These are phyloP conservation scores for Saturnispora quitensis DNA, from an alignment of 805 yeast species.

Conservation along the genomic window DNA sequence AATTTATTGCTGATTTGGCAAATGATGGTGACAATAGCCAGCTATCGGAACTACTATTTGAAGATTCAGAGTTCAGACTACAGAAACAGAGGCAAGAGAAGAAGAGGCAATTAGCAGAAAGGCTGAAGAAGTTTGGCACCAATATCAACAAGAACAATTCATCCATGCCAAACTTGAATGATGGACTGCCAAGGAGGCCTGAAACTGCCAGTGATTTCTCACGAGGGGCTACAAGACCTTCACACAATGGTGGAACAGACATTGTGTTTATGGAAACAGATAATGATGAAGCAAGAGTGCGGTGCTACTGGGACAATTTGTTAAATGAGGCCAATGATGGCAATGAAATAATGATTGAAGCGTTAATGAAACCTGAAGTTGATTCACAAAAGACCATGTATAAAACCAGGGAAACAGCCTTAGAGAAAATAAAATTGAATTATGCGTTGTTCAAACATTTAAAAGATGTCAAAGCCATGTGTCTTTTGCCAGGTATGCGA, in stretches of 20 bases:
- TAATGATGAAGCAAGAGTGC: slow-evolving; percentile 11
- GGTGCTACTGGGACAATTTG: neutral
- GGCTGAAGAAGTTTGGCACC: slow-evolving; percentile 10
- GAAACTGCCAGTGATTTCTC: neutral
- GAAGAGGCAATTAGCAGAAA: slow-evolving; percentile 10
- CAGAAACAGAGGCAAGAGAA: slow-evolving; percentile 11
- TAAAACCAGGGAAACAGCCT: neutral
- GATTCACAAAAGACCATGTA: neutral
- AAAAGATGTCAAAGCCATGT: slow-evolving; percentile 28
- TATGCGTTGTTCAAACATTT: slow-evolving; percentile 17
- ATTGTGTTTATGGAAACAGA: slow-evolving; percentile 17
- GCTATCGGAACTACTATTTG: neutral
- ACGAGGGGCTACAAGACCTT: neutral
- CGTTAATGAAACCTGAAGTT: slow-evolving; percentile 2
- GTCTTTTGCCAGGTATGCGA: slow-evolving; percentile 72
- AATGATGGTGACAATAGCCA: neutral
- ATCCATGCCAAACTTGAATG: slow-evolving; percentile 14
- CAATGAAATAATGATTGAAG: slow-evolving; percentile 1
- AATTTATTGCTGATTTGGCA: slow-evolving; percentile 2
- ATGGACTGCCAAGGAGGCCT: slow-evolving; percentile 5
- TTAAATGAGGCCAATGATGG: neutral
- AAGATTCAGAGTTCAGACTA: slow-evolving; percentile 9
- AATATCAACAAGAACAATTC: slow-evolving; percentile 5
- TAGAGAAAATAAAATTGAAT: slow-evolving; percentile 11
- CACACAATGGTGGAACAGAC: slow-evolving; percentile 6